A percentile compares a stretch with the other conserved stretches of the same genome.
phyloP scores from a whole-genome alignment of 305 asterid genomes.

The Rubia peregrina region DNA sequence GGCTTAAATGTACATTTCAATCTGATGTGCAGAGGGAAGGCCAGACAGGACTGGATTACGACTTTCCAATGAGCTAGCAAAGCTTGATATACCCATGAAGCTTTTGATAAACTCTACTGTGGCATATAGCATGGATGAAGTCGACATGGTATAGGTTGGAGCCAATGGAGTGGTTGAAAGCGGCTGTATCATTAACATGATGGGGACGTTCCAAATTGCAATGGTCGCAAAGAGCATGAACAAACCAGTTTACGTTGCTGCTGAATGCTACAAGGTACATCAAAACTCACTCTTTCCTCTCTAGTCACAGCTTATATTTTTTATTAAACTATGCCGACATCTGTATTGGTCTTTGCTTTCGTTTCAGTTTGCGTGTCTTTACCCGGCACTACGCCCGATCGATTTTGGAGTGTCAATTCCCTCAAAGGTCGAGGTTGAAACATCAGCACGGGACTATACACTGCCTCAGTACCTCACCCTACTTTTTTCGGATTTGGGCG shows the following conservation, averaged over 20 bases:
- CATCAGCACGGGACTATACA: slow-evolving; percentile 83
- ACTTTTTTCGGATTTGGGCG: slow-evolving; percentile 81
- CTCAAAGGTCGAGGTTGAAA: slow-evolving; percentile 83
- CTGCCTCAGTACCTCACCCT: slow-evolving; percentile 79
- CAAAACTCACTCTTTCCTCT: neutral
- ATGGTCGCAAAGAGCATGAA: slow-evolving; percentile 91
- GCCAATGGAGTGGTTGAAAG: slow-evolving; percentile 94
- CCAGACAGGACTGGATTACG: slow-evolving; percentile 83
- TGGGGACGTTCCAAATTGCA: slow-evolving; percentile 95
- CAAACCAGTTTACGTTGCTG: slow-evolving; percentile 88
- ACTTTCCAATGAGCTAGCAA: slow-evolving; percentile 72
- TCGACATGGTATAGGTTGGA: slow-evolving; percentile 91
- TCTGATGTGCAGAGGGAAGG: slow-evolving; percentile 70
- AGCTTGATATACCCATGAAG: slow-evolving; percentile 85
- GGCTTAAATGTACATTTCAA: neutral
- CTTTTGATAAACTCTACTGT: slow-evolving; percentile 89
- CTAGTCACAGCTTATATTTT: neutral
- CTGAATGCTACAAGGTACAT: slow-evolving; percentile 82
- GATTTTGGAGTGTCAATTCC: slow-evolving; percentile 95
- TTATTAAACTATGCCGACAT: neutral
- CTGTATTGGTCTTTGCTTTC: slow-evolving; percentile 12
- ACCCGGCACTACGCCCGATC: slow-evolving; percentile 73
- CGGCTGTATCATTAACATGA: slow-evolving; percentile 92
- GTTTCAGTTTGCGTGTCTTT: slow-evolving; percentile 78
- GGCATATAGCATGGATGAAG: slow-evolving; percentile 90